Evolutionary conservation across 129 eudicot species (phyloP).

Genomic region (Logfia minima): DNA sequence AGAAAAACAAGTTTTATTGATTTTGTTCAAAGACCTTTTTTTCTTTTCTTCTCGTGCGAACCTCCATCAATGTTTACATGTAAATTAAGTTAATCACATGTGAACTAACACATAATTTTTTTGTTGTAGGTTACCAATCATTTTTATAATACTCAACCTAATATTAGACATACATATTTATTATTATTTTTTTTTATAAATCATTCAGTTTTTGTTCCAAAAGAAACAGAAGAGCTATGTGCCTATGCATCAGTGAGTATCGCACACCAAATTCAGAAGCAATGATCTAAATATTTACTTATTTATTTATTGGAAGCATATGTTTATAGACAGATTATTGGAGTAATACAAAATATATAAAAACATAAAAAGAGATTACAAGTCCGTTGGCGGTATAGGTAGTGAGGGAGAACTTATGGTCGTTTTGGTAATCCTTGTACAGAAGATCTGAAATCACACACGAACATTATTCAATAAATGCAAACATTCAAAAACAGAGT

Average conservation of each 20-base stretch:
- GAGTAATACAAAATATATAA: too few relatives aligned
- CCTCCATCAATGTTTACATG: too few relatives aligned
- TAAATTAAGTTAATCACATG: too few relatives aligned
- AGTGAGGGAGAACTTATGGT: conserved; percentile 78
- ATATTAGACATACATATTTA: too few relatives aligned
- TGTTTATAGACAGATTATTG: too few relatives aligned
- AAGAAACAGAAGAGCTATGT: not conserved
- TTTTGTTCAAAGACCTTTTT: too few relatives aligned
- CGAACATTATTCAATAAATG: not conserved
- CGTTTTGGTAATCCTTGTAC: conserved; percentile 77
- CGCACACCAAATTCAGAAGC: not conserved
- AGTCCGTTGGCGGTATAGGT: conserved; percentile 68
- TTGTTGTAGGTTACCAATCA: too few relatives aligned
- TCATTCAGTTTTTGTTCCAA: not conserved
- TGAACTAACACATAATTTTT: not conserved
- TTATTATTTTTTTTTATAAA: too few relatives aligned
- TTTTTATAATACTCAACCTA: too few relatives aligned
- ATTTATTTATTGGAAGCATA: not conserved
- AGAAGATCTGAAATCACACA: conserved; percentile 61
- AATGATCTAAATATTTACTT: not conserved
- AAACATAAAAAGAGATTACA: conserved; percentile 39
- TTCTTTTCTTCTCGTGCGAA: too few relatives aligned
- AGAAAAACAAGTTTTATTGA: too few relatives aligned
- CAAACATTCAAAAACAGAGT: conserved; percentile 2
- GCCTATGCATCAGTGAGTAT: not conserved